These are phyloP conservation scores for Suillus clintonianus DNA, from an alignment of 768 basidiomycete genomes.

Conservation along the genomic window DNA sequence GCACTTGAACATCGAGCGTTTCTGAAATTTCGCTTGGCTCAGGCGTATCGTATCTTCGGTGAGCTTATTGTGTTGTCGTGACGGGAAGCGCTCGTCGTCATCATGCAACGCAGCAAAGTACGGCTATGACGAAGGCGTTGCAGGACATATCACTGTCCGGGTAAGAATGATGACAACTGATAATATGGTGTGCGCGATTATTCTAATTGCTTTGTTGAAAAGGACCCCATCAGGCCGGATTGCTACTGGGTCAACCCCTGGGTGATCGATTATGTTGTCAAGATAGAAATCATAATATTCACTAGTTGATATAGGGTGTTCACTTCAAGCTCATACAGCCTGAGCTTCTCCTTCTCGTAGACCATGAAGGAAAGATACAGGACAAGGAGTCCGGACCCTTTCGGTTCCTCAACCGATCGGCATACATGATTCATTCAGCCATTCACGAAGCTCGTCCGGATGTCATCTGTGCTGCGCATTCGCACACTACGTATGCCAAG, in stretches of 20 bases:
- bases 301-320: constrained; percentile 31
- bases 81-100: constrained; percentile 13
- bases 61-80: neutral
- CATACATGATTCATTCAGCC: constrained; percentile 39
- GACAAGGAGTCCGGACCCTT: constrained; percentile 32
- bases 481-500: constrained; percentile 37
- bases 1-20: constrained; percentile 42
- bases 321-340: constrained; percentile 50
- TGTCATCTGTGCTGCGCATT: constrained; percentile 35
- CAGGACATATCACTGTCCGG: constrained; percentile 54
- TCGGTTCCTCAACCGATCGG: constrained; percentile 38
- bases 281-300: neutral
- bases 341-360: constrained; percentile 45
- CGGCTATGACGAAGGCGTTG: constrained; percentile 49
- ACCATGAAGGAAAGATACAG: constrained; percentile 37
- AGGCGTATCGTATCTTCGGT: constrained; percentile 50
- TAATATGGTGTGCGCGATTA: neutral
- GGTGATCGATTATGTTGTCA: constrained; percentile 21
- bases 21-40: constrained; percentile 46
- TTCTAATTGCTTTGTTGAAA: neutral
- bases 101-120: constrained; percentile 19
- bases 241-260: constrained; percentile 54
- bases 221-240: constrained; percentile 42
- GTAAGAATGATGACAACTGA: constrained; percentile 4
- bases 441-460: constrained; percentile 39